These are phyloP conservation scores for Wickerhamomyces ciferrii DNA, from an alignment of 805 yeast species.

Conservation along the genomic window DNA sequence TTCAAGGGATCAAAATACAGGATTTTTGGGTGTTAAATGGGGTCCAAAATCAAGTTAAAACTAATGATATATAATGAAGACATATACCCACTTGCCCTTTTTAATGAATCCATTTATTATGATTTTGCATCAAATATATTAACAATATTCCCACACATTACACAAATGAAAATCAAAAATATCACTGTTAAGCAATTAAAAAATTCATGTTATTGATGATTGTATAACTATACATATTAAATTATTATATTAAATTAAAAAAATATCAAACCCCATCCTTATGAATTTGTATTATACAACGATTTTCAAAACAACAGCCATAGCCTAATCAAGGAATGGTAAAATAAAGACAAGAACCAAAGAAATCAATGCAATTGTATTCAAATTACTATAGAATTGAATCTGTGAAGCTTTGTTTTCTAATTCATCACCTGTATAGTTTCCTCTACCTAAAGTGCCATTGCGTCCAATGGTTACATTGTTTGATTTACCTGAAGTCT, in stretches of 20 bases:
- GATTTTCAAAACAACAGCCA: too few species aligned
- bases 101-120: neutral
- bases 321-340: neutral
- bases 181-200: neutral
- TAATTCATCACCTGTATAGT: neutral
- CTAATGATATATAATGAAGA: constrained; percentile 6
- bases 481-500: neutral
- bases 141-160: too few species aligned
- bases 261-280: too few species aligned
- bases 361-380: neutral
- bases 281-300: too few species aligned
- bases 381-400: neutral
- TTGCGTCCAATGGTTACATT: neutral
- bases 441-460: neutral
- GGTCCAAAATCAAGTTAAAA: constrained; percentile 53
- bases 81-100: neutral
- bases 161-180: too few species aligned
- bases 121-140: neutral
- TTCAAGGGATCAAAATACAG: constrained; percentile 35
- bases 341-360: neutral
- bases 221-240: neutral
- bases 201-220: neutral
- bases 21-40: constrained; percentile 83
- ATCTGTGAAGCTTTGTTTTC: neutral
- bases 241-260: too few species aligned